Percentiles rank a stretch among this genome's conserved stretches.
Conservation (phyloP, 139 green algal species). For the Diplosphaera chodatii region DNA sequence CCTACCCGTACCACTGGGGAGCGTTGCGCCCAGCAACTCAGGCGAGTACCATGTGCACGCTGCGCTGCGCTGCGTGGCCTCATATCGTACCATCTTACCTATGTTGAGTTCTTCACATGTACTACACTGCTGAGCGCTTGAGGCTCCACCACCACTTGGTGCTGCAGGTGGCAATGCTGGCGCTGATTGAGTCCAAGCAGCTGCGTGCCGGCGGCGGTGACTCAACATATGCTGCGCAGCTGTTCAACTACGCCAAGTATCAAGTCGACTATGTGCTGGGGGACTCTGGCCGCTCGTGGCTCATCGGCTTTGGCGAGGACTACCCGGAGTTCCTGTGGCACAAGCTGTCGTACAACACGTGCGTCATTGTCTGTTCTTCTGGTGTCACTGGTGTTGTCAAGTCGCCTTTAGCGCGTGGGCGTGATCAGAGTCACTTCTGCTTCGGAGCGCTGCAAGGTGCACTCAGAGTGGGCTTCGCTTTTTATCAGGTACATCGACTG, state of each 20-base stretch:
- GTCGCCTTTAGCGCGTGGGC: too few relatives aligned
- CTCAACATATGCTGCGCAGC: background rate
- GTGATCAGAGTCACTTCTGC: too few relatives aligned
- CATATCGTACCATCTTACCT: too few relatives aligned
- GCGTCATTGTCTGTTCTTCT: too few relatives aligned
- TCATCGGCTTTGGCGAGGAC: background rate
- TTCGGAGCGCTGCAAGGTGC: too few relatives aligned
- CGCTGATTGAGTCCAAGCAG: background rate
- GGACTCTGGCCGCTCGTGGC: slow-evolving; percentile 18
- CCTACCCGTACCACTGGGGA: slow-evolving; percentile 32
- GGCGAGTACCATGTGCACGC: background rate
- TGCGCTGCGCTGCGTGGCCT: too few relatives aligned
- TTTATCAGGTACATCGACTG: slow-evolving; percentile 7
- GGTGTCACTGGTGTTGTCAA: too few relatives aligned
- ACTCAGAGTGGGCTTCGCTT: too few relatives aligned
- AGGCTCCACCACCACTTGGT: too few relatives aligned
- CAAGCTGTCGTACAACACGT: background rate
- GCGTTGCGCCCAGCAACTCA: background rate
- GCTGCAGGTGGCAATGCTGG: background rate
- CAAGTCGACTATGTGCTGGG: slow-evolving; percentile 30
- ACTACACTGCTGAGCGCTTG: too few relatives aligned
- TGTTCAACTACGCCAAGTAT: slow-evolving; percentile 11
- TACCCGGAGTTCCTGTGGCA: background rate
- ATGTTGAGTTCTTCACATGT: too few relatives aligned
- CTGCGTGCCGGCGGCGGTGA: background rate